Percentiles rank a stretch among this genome's conserved stretches.
Evolutionary conservation across 2,329 filamentous ascomycete species (phyloP).

Genomic region (Epichloe aotearoae): DNA sequence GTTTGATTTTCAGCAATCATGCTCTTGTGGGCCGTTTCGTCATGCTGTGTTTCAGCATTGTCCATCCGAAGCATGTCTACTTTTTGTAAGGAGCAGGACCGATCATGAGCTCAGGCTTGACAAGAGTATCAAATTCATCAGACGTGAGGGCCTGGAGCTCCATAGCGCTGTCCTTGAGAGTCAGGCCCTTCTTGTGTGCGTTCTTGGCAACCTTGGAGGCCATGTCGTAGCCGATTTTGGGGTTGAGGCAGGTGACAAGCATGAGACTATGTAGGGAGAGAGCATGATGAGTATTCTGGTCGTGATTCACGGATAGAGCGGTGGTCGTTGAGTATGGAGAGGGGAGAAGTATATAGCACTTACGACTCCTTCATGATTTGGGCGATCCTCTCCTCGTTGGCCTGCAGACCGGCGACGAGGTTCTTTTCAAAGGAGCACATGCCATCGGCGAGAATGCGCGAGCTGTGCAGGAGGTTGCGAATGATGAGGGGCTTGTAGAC

Average conservation of each 20-base stretch:
- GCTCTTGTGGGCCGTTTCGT: neutral
- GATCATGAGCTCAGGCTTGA: constrained; percentile 92
- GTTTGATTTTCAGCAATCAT: neutral
- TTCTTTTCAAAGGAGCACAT: constrained; percentile 96
- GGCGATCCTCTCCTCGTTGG: constrained; percentile 85
- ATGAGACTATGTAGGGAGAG: constrained; percentile 52
- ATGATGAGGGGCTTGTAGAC: constrained; percentile 98
- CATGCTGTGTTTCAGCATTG: neutral
- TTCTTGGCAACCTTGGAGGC: constrained; percentile 96
- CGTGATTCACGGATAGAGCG: neutral
- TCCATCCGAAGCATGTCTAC: neutral
- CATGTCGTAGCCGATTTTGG: constrained; percentile 95
- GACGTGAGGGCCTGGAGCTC: constrained; percentile 80
- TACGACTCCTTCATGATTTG: constrained; percentile 90
- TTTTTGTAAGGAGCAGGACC: constrained; percentile 54
- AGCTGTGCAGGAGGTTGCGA: constrained; percentile 86
- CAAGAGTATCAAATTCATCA: constrained; percentile 81
- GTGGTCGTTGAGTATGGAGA: neutral
- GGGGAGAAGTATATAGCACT: constrained; percentile 20
- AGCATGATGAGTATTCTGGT: neutral
- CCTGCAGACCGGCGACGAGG: constrained; percentile 73
- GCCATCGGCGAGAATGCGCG: constrained; percentile 74
- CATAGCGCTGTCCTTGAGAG: constrained; percentile 85
- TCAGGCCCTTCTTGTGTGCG: constrained; percentile 94
- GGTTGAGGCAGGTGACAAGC: constrained; percentile 96